Conservation (phyloP, 495 filamentous ascomycete genomes). For the Neurospora sp. region DNA sequence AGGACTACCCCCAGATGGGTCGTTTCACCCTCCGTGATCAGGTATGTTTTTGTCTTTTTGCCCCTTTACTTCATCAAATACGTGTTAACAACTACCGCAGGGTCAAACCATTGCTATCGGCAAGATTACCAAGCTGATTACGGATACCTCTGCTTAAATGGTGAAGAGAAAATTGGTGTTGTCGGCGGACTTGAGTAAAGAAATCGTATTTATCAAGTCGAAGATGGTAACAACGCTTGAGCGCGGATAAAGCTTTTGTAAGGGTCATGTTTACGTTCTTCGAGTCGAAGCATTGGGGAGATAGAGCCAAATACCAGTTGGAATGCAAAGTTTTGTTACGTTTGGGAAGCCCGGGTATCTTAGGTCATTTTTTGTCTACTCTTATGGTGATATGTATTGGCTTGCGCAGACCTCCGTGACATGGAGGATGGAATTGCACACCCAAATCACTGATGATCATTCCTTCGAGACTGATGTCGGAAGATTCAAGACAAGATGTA, state of each 20-base stretch:
- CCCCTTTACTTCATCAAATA: constrained; percentile 5
- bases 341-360: not conserved
- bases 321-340: not conserved
- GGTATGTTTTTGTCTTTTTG: constrained; percentile 35
- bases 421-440: not conserved
- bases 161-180: not conserved
- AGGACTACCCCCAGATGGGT: constrained; percentile 88
- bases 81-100: constrained; percentile 30
- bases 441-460: not conserved
- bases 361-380: not conserved
- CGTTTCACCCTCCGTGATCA: constrained; percentile 93
- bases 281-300: not conserved
- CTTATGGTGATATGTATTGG: not conserved
- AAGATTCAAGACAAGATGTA: not conserved
- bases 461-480: not conserved
- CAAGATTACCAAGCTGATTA: constrained; percentile 80
- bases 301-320: not conserved
- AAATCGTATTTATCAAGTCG: not conserved
- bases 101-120: constrained; percentile 96
- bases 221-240: not conserved
- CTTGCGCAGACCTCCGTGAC: not conserved
- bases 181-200: not conserved
- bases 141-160: constrained; percentile 22
- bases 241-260: not conserved
- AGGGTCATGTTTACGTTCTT: not conserved